phyloP scores from a whole-genome alignment of 163 green algal genomes.

The Chloroidium sp. region DNA sequence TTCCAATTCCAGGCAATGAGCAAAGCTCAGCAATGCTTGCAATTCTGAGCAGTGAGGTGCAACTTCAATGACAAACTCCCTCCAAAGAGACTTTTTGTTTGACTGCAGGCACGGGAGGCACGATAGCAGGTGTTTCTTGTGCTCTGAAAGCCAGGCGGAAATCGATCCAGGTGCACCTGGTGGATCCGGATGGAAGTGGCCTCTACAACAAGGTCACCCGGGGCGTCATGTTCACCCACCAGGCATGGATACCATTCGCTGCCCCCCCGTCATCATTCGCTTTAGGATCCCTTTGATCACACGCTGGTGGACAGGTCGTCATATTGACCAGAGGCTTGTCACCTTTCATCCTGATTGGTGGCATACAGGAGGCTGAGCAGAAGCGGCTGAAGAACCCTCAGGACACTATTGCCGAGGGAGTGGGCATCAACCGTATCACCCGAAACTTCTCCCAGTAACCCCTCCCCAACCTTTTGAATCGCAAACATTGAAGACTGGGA shows the following conservation, averaged over 20 bases:
- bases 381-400: constrained; percentile 61
- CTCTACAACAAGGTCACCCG: constrained; percentile 50
- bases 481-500: no score
- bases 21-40: no score
- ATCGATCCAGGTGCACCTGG: constrained; percentile 24
- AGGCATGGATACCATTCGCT: no score
- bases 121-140: constrained; percentile 63
- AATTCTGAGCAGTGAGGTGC: no score
- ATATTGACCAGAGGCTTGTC: no score
- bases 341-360: no score
- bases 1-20: no score
- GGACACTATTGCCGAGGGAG: constrained; percentile 86
- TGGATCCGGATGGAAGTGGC: constrained; percentile 80
- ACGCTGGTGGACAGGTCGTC: no score
- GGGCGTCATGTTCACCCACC: constrained; percentile 80
- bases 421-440: constrained; percentile 92
- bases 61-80: no score
- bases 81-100: no score
- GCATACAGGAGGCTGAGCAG: constrained; percentile 81
- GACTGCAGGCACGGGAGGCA: constrained; percentile 77
- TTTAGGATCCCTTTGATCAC: no score
- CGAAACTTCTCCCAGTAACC: constrained; percentile 69
- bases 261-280: no score
- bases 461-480: neutral
- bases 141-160: constrained; percentile 18